Conservation (phyloP, 2,329 filamentous ascomycete species). For the Ophiostoma himal-ulmi region DNA sequence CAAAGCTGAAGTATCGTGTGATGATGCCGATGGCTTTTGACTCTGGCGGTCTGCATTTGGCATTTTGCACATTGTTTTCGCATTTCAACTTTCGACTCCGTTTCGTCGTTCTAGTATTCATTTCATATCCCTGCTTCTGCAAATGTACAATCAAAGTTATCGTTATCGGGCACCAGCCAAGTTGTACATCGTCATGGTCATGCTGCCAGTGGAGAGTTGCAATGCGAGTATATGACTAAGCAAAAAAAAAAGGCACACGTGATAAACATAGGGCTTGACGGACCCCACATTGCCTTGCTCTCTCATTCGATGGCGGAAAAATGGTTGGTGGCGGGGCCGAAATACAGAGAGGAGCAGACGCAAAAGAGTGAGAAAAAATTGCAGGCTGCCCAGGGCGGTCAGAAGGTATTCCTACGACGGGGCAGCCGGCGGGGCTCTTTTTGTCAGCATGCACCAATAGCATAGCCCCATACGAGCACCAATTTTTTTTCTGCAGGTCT, state of each 20-base stretch:
- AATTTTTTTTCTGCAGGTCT: conserved; percentile 13
- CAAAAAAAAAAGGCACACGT: neutral
- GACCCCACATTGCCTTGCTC: neutral
- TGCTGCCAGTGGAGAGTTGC: neutral
- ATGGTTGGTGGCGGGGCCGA: neutral
- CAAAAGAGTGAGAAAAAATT: conserved; percentile 2
- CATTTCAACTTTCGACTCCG: neutral
- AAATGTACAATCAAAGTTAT: neutral
- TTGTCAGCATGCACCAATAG: neutral
- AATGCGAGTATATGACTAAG: neutral
- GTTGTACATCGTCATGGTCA: neutral
- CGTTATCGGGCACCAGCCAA: neutral
- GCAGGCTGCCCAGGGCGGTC: conserved; percentile 2
- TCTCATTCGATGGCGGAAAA: neutral
- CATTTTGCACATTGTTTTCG: too few relatives aligned
- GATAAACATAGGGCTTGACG: neutral
- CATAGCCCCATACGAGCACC: neutral
- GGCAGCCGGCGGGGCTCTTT: neutral
- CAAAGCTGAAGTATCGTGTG: neutral
- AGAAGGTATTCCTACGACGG: neutral
- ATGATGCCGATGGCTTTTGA: neutral
- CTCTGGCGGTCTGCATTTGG: neutral
- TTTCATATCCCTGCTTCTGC: neutral
- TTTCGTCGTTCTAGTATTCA: neutral
- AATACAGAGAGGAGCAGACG: neutral